Evolutionary conservation across 2,329 filamentous ascomycete species (phyloP).

Genomic region (Alternaria solani): DNA sequence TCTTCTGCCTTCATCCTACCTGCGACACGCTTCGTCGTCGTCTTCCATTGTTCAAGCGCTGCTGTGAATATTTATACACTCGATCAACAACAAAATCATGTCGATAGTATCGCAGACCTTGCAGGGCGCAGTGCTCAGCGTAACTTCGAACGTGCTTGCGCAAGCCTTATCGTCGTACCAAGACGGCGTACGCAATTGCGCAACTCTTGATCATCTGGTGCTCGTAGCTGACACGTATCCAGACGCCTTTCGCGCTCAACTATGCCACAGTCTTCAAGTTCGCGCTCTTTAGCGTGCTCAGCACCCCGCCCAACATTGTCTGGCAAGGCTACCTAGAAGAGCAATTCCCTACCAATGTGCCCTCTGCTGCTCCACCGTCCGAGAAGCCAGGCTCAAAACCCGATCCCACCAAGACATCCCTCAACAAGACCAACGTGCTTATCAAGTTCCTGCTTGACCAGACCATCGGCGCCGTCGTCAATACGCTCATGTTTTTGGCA

Average conservation of each 20-base stretch:
- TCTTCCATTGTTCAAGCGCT: neutral
- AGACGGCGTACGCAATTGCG: conserved; percentile 59
- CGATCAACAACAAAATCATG: conserved; percentile 28
- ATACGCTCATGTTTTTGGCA: conserved; percentile 70
- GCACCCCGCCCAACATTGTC: conserved; percentile 81
- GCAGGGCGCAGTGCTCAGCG: conserved; percentile 71
- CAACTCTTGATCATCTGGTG: neutral
- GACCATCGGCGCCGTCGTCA: conserved; percentile 69
- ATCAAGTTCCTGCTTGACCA: conserved; percentile 75
- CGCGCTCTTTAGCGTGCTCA: conserved; percentile 74
- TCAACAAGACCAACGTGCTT: conserved; percentile 69
- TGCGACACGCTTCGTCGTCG: neutral
- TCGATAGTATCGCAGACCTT: conserved; percentile 53
- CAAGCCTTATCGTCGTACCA: conserved; percentile 73
- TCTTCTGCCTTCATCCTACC: neutral
- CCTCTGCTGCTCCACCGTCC: conserved; percentile 32
- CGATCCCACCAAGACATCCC: conserved; percentile 41
- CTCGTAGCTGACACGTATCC: conserved; percentile 16
- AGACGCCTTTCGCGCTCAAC: conserved; percentile 71
- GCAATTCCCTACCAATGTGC: conserved; percentile 69
- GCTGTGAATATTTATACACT: neutral
- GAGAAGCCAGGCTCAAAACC: conserved; percentile 44
- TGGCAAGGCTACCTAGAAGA: conserved; percentile 85
- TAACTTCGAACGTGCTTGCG: conserved; percentile 75
- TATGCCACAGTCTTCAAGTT: conserved; percentile 77